These are phyloP conservation scores for Trichoderma afroharzianum DNA, from an alignment of 2,329 filamentous ascomycete species.

Conservation along the genomic window DNA sequence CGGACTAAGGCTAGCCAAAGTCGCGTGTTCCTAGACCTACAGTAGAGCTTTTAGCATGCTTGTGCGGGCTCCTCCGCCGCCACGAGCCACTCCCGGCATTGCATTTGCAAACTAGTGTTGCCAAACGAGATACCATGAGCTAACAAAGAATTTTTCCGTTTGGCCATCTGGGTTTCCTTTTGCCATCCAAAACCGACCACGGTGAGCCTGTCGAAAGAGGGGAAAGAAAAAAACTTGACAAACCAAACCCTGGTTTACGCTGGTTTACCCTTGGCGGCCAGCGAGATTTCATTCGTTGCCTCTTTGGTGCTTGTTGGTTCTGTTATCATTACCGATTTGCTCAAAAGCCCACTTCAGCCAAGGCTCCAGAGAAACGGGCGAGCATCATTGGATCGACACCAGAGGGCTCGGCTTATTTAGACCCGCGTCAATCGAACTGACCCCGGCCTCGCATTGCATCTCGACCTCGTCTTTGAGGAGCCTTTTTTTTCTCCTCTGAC, in stretches of 20 bases:
- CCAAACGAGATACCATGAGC: background rate
- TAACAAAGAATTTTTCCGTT: background rate
- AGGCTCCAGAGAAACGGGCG: constrained; percentile 4
- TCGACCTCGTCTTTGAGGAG: background rate
- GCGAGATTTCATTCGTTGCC: background rate
- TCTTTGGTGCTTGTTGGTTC: background rate
- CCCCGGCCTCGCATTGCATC: constrained; percentile 6
- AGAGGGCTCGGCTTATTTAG: constrained; percentile 9
- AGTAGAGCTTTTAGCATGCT: background rate
- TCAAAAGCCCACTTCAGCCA: constrained; percentile 1
- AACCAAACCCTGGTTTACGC: background rate
- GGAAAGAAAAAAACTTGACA: background rate
- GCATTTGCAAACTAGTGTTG: background rate
- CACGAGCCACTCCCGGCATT: constrained; percentile 13
- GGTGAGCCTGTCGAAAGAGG: background rate
- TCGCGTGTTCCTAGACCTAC: background rate
- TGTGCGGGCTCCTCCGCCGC: constrained; percentile 9
- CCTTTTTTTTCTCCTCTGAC: background rate
- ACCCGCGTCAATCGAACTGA: background rate
- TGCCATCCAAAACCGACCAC: background rate
- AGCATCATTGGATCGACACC: constrained; percentile 7
- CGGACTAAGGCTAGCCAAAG: background rate
- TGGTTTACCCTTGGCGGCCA: background rate
- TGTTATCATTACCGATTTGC: background rate
- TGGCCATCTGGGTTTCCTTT: background rate